Evolutionary conservation across 176 grass and related monocot genomes (phyloP).

Genomic region (Lolium multiflorum): DNA sequence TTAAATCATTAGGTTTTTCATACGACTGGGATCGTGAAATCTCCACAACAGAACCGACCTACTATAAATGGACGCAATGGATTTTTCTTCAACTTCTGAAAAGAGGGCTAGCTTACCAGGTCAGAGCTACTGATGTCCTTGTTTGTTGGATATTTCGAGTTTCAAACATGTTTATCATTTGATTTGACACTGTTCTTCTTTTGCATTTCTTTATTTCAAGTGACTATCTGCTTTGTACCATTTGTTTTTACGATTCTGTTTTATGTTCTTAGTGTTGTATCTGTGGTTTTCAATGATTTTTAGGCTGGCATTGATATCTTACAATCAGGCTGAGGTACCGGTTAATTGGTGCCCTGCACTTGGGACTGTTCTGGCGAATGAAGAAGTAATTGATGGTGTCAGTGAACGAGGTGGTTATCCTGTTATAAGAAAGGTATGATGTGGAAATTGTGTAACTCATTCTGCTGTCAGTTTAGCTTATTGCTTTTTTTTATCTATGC

Average conservation of each 20-base stretch:
- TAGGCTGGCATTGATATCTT: constrained; percentile 70
- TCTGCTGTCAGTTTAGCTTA: not conserved
- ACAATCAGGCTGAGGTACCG: constrained; percentile 92
- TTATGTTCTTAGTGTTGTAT: constrained; percentile 56
- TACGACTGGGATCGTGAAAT: constrained; percentile 98
- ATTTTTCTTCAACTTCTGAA: constrained; percentile 98
- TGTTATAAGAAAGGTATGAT: constrained; percentile 85
- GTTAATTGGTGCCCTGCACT: constrained; percentile 99
- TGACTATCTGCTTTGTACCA: constrained; percentile 28
- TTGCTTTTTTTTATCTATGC: constrained; percentile 12
- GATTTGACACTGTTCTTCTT: constrained; percentile 1
- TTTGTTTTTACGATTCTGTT: constrained; percentile 46
- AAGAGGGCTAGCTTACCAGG: constrained; percentile 95
- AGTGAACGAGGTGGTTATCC: constrained; percentile 97
- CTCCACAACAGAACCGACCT: constrained; percentile 88
- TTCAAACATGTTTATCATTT: constrained; percentile 12
- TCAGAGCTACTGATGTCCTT: constrained; percentile 42
- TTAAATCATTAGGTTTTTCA: constrained; percentile 95
- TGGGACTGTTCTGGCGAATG: constrained; percentile 97
- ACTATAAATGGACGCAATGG: constrained; percentile 99
- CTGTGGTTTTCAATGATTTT: constrained; percentile 69
- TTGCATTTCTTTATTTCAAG: constrained; percentile 33
- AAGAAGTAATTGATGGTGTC: constrained; percentile 91
- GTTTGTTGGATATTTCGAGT: not conserved
- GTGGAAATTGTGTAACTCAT: constrained; percentile 14